Evolutionary conservation across 306 rosid genomes (phyloP).

Genomic region (Cercis canadensis): DNA sequence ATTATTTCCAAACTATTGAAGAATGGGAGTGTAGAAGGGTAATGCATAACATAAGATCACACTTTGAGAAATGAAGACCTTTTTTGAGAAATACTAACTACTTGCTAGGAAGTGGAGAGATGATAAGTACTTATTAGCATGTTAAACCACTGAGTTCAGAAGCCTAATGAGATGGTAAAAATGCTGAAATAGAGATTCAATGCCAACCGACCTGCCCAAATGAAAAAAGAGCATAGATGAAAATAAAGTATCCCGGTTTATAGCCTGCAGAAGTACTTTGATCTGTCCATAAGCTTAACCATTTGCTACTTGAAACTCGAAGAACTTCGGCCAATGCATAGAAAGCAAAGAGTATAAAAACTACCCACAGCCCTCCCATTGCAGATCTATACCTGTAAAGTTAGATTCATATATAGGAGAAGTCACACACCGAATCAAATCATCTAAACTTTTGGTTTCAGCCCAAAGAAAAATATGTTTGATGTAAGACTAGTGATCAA

Average conservation of each 20-base stretch:
- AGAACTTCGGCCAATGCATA: constrained; percentile 69
- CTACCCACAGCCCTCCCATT: constrained; percentile 87
- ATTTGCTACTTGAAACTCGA: constrained; percentile 80
- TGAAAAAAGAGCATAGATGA: constrained; percentile 69
- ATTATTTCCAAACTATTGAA: constrained; percentile 13
- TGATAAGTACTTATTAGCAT: too few relatives aligned
- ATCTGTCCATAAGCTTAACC: constrained; percentile 85
- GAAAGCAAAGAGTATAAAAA: constrained; percentile 63
- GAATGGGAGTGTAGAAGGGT: constrained; percentile 15
- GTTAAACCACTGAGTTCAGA: background rate
- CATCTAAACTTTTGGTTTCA: constrained; percentile 16
- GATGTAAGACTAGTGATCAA: background rate
- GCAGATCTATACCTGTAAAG: constrained; percentile 72
- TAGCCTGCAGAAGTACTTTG: constrained; percentile 57
- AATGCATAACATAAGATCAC: constrained; percentile 9
- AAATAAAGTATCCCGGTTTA: constrained; percentile 66
- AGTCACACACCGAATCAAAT: constrained; percentile 5
- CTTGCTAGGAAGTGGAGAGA: background rate
- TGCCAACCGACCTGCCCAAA: constrained; percentile 70
- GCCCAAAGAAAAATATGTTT: constrained; percentile 3
- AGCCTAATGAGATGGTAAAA: constrained; percentile 22
- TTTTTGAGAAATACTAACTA: constrained; percentile 24
- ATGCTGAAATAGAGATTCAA: constrained; percentile 20
- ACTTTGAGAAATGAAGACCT: constrained; percentile 14
- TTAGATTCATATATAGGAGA: constrained; percentile 13